phyloP scores from a whole-genome alignment of 805 yeast species.

The Ogataea nonfermentans region DNA sequence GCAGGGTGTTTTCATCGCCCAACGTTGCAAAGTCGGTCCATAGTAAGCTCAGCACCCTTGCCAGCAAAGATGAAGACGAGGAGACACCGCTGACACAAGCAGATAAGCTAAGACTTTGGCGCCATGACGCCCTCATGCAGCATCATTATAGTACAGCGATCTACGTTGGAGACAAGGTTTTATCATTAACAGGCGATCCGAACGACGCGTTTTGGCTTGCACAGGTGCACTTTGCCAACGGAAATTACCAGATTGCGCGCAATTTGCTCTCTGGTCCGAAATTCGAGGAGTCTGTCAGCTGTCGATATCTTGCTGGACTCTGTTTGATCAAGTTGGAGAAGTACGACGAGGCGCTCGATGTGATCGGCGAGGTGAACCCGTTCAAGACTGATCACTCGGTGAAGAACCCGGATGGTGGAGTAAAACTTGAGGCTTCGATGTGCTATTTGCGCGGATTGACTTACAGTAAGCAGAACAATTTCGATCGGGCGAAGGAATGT shows the following conservation, averaged over 20 bases:
- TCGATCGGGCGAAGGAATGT: constrained; percentile 82
- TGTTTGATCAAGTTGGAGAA: constrained; percentile 68
- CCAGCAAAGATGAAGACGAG: constrained; percentile 21
- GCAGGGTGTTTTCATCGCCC: constrained; percentile 27
- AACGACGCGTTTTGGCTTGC: constrained; percentile 97
- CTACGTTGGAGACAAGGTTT: constrained; percentile 86
- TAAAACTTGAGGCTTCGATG: constrained; percentile 82
- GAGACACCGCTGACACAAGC: constrained; percentile 65
- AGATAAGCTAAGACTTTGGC: constrained; percentile 83
- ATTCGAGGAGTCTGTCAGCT: constrained; percentile 62
- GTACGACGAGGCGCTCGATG: constrained; percentile 86
- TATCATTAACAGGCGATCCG: constrained; percentile 79
- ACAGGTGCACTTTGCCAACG: constrained; percentile 76
- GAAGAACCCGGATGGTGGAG: constrained; percentile 71
- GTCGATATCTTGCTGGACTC: constrained; percentile 77
- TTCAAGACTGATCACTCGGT: constrained; percentile 42
- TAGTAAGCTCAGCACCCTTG: constrained; percentile 10
- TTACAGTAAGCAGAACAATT: constrained; percentile 77
- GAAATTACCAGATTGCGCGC: constrained; percentile 76
- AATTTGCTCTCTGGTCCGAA: constrained; percentile 58
- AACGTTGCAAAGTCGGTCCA: constrained; percentile 19
- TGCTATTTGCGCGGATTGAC: constrained; percentile 82
- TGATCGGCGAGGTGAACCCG: constrained; percentile 81
- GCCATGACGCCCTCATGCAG: constrained; percentile 90
- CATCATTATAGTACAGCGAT: constrained; percentile 90